Evolutionary conservation across 83 land plant species (phyloP), one percentile per base, ranked within the genome.

Genomic region (Isoetes engelmannii): DNA sequence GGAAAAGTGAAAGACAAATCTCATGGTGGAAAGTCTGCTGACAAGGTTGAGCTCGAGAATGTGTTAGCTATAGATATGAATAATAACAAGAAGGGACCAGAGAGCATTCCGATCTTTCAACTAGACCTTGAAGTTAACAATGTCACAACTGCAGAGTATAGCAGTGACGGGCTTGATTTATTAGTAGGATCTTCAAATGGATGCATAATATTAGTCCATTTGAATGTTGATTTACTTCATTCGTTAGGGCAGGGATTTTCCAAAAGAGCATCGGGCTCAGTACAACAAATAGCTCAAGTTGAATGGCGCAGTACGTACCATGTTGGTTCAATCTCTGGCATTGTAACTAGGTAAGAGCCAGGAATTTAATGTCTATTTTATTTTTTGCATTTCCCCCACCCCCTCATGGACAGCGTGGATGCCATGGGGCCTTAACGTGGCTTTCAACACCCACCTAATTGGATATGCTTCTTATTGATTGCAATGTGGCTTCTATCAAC

Each of bases 301-400:
- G 57, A 53, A 44, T 76, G 78, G 78, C 58, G 65, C 45, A 76
- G 78, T 70, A 5, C 48, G 10, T 70, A 59, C 19, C 78, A 76
- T 54, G 18, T 20, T 56, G 78, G 78, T 1, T 48, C 74, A 18
- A 47, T 76, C 41, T 21, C 63, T 59, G 78, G 74, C 4, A 69
- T 75, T 10, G 66, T 64, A 9, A 13, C 65, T 28, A 28, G 37
- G 37, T 28, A 28, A 28, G 37, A 28, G 37, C 0, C 2, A 28
- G 37, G 37, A 28, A 28, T 28, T 28, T 0, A 28, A 28, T 28
- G 37, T 28, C 2, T 28, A 28, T 28, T 28, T 28, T 28, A 28
- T 28, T 28, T 28, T 28, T 28, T 2, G 37, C 37, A 28, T 28
- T 28, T 28, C 37, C 37, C 37, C 37, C 37, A 28, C 37, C 2